Evolutionary conservation across 768 basidiomycete species (phyloP).

Genomic region (Boletus fagicola): DNA sequence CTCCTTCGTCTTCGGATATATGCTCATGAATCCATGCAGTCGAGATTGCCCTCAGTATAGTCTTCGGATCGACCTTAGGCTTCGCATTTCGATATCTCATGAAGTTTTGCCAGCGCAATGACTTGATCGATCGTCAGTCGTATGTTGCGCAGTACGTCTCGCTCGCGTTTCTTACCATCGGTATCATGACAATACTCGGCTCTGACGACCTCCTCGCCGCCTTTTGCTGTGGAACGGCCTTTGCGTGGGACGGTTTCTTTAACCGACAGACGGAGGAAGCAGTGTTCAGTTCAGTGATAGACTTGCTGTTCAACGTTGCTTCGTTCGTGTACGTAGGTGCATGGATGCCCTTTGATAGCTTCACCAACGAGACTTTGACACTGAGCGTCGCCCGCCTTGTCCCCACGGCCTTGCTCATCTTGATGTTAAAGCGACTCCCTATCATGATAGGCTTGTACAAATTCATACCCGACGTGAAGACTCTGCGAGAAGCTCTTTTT

Average conservation of each 20-base stretch:
- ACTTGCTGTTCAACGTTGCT: constrained; percentile 92
- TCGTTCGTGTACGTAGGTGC: constrained; percentile 96
- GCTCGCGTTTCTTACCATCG: constrained; percentile 80
- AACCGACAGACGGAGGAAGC: constrained; percentile 93
- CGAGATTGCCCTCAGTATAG: constrained; percentile 70
- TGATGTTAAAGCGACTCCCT: constrained; percentile 81
- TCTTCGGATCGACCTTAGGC: constrained; percentile 75
- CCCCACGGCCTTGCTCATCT: constrained; percentile 77
- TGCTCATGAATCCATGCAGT: constrained; percentile 43
- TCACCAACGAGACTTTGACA: constrained; percentile 61
- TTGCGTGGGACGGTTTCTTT: constrained; percentile 96
- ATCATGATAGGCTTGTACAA: constrained; percentile 79
- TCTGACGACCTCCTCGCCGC: constrained; percentile 94
- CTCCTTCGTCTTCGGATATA: background rate
- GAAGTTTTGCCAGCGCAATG: constrained; percentile 85
- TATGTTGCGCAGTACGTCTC: constrained; percentile 92
- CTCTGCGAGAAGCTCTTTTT: constrained; percentile 89
- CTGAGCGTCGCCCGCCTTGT: constrained; percentile 83
- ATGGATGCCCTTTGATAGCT: constrained; percentile 91
- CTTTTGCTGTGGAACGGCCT: constrained; percentile 92
- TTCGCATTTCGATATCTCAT: constrained; percentile 83
- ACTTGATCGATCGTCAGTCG: constrained; percentile 90
- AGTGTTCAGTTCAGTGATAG: constrained; percentile 94
- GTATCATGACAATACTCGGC: constrained; percentile 79
- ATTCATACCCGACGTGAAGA: constrained; percentile 97